phyloP scores from a whole-genome alignment of 345 rosid genomes.

The Melaleuca alternifolia region DNA sequence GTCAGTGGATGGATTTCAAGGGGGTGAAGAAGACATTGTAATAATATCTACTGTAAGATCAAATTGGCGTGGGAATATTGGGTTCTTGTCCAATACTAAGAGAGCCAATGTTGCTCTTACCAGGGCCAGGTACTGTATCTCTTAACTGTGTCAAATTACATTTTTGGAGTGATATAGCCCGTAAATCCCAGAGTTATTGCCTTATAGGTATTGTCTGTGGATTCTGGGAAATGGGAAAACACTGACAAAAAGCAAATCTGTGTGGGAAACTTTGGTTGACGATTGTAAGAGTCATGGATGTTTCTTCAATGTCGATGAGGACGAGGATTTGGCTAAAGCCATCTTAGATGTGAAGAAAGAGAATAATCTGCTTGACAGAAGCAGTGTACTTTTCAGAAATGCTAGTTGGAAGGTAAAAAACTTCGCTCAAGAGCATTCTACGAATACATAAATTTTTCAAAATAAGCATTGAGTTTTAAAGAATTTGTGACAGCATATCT shows the following conservation, averaged over 20 bases:
- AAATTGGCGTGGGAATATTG: slow-evolving; percentile 10
- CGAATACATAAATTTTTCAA: background rate
- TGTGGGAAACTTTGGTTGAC: slow-evolving; percentile 22
- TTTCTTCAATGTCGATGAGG: slow-evolving; percentile 31
- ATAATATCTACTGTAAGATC: slow-evolving; percentile 37
- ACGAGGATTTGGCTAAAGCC: slow-evolving; percentile 22
- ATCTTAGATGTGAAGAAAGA: slow-evolving; percentile 26
- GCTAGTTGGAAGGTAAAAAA: slow-evolving; percentile 37
- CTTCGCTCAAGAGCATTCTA: background rate
- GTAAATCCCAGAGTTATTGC: background rate
- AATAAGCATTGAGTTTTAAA: background rate
- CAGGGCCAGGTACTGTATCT: slow-evolving; percentile 23
- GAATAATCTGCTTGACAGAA: slow-evolving; percentile 18
- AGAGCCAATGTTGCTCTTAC: slow-evolving; percentile 32
- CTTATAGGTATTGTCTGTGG: slow-evolving; percentile 40
- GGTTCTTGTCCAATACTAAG: slow-evolving; percentile 15
- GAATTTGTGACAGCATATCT: background rate
- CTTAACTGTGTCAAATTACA: background rate
- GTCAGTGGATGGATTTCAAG: slow-evolving; percentile 37
- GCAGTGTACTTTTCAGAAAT: slow-evolving; percentile 18
- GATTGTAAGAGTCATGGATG: slow-evolving; percentile 33
- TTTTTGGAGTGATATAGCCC: background rate
- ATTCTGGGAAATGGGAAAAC: slow-evolving; percentile 42
- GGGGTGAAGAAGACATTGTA: slow-evolving; percentile 27
- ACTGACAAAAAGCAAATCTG: slow-evolving; percentile 16